Conservation (phyloP, 2,329 filamentous ascomycete species). For the Xylariaceae sp. region DNA sequence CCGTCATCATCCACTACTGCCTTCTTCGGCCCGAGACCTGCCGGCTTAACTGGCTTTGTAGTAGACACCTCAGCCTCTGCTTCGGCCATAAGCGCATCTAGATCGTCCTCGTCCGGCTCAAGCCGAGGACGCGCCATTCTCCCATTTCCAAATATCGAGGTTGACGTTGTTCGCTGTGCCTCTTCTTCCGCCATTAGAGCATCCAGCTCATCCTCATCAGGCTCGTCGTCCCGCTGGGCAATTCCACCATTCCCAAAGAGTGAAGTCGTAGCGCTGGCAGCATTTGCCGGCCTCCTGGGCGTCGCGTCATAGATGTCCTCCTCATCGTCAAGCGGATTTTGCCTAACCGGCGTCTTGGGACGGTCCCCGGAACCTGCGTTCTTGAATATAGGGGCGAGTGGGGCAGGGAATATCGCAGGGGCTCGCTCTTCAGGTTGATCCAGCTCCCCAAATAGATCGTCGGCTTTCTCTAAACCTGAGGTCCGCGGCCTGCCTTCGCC, state of each 20-base stretch:
- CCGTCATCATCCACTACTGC: conserved; percentile 11
- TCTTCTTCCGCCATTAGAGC: conserved; percentile 51
- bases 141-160: conserved; percentile 21
- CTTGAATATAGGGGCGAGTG: conserved; percentile 40
- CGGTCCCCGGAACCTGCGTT: conserved; percentile 26
- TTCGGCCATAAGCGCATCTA: conserved; percentile 43
- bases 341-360: conserved; percentile 33
- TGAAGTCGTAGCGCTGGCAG: conserved; percentile 22
- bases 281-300: conserved; percentile 34
- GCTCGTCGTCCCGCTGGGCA: conserved; percentile 19
- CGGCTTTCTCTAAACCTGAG: conserved; percentile 28
- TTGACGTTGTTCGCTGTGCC: conserved; percentile 22
- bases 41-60: not conserved
- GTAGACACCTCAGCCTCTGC: conserved; percentile 16
- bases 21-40: not conserved
- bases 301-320: conserved; percentile 57
- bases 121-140: conserved; percentile 12
- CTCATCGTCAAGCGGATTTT: conserved; percentile 42
- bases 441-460: conserved; percentile 26
- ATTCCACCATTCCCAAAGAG: conserved; percentile 26
- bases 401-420: conserved; percentile 31
- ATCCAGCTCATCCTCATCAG: conserved; percentile 45
- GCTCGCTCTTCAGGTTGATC: conserved; percentile 28
- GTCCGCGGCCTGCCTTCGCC: conserved; percentile 63
- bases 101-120: conserved; percentile 37